Conservation (phyloP, 257 asterid species). For the Gentiana macrophylla region DNA sequence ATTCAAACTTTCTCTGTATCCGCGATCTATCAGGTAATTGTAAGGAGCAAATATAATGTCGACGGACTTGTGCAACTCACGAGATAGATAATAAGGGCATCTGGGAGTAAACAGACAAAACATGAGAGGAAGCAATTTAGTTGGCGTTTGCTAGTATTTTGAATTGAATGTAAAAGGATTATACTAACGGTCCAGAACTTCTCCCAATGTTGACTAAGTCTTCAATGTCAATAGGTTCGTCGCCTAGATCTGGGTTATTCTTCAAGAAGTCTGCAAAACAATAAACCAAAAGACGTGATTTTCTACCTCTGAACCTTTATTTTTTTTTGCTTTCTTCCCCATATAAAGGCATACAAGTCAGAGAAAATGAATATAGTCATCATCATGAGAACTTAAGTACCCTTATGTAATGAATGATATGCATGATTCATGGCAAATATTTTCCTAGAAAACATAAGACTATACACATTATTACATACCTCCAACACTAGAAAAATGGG, state of each 20-base stretch:
- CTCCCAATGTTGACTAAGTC: conserved; percentile 89
- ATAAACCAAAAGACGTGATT: neutral
- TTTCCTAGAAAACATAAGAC: conserved; percentile 1
- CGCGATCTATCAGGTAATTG: conserved; percentile 93
- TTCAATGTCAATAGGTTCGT: conserved; percentile 95
- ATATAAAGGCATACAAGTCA: neutral
- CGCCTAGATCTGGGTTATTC: conserved; percentile 66
- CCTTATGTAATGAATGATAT: neutral
- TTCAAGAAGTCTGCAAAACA: conserved; percentile 45
- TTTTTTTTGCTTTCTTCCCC: neutral
- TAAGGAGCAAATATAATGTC: conserved; percentile 96
- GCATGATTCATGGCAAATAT: neutral
- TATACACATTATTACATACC: conserved; percentile 30
- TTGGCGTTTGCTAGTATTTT: conserved; percentile 15
- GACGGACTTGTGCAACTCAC: conserved; percentile 80
- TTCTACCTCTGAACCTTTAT: neutral
- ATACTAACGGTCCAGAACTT: conserved; percentile 83
- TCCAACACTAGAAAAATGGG: conserved; percentile 68
- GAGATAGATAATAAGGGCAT: conserved; percentile 92
- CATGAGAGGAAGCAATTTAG: conserved; percentile 8
- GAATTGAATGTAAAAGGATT: conserved; percentile 9
- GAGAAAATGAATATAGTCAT: neutral
- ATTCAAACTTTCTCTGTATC: conserved; percentile 52
- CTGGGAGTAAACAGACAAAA: conserved; percentile 20
- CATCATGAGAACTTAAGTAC: neutral